phyloP scores from a whole-genome alignment of 257 asterid genomes.

The Gentiana dahurica region DNA sequence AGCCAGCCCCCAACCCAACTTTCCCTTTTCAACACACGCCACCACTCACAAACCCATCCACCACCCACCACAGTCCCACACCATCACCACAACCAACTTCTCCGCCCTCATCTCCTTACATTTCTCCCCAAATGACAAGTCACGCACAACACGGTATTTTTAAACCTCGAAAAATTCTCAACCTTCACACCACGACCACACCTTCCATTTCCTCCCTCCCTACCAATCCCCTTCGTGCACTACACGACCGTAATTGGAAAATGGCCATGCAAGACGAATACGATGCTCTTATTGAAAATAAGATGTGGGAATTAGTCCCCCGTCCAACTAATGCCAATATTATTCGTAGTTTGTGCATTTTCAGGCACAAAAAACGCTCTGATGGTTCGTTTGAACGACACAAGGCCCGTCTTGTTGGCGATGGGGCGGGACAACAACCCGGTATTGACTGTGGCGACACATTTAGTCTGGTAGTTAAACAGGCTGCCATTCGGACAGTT shows the following conservation, averaged over 20 bases:
- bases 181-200: neutral
- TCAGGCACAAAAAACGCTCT: neutral
- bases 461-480: neutral
- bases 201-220: neutral
- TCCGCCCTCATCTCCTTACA: neutral
- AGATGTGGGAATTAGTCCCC: conserved; percentile 1
- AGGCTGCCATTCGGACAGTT: neutral
- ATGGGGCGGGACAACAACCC: neutral
- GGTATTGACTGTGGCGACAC: neutral
- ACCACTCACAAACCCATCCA: neutral
- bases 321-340: neutral
- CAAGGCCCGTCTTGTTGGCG: neutral
- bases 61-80: neutral
- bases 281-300: conserved; percentile 2
- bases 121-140: neutral
- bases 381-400: neutral
- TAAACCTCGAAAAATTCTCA: neutral
- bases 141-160: neutral
- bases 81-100: neutral
- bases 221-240: neutral
- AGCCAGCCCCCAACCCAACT: neutral
- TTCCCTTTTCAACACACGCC: neutral
- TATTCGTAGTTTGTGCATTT: neutral
- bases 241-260: neutral
- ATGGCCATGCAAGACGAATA: neutral